Evolutionary conservation across 164 flowering plant genomes (phyloP), one percentile per base, ranked within the genome.

Genomic region (Taxillus chinensis): DNA sequence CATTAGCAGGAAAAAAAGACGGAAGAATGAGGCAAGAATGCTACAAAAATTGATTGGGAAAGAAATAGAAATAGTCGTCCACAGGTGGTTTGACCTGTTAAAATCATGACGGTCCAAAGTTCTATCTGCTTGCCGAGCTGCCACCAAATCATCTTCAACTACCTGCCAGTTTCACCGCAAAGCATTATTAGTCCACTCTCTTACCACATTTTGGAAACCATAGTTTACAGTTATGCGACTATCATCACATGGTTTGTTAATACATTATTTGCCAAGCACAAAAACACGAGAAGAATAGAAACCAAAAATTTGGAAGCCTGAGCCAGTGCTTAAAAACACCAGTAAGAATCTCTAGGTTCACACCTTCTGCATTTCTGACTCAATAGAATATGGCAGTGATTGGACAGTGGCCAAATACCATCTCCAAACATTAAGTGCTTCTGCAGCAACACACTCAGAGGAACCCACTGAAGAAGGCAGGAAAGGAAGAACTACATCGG

Each of bases 401-500:
- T 83, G 83, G 41, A 79, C 71, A 40, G 82, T 71, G 63, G 85
- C 83, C 70, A 90, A 74, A 74, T 93, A 93, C 96, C 95, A 89
- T 65, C 96, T 88, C 97, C 97, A 93, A 58, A 85, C 73, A 67
- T 81, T 79, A 14, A 83, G 70, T 55, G 73, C 68, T 69, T 83
- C 86, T 61, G 66, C 49, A 45, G 61, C 59, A 9, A 63, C 68
- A 57, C 38, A 66, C 48, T 61, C 75, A 16, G 48, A 49, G 39
- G 76, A 65, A 55, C 69, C 69, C 5, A 65, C 77, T 27, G 73
- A 70, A 66, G 77, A 71, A 62, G 97, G 97, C 42, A 61, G 86
- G 71, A 93, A 83, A 67, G 96, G 99, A 7, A 93, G 51, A 60
- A 93, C 86, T 42, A 90, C 48, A 79, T 93, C 97, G 62, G 99